These are phyloP conservation scores for Solanum hybrid DNA, from an alignment of 305 asterid genomes.

Conservation along the genomic window DNA sequence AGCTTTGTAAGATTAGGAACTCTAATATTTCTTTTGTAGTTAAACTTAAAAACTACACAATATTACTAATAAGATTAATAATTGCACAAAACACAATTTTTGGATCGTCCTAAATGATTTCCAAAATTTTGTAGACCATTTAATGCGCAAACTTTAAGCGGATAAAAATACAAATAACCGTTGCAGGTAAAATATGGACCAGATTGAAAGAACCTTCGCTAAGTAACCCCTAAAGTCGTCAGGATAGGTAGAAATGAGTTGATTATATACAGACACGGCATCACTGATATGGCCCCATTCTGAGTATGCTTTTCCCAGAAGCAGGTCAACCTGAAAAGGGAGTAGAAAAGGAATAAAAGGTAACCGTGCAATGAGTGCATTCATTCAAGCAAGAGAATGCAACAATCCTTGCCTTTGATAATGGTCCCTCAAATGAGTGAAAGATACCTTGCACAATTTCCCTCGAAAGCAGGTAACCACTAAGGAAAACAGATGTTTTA, in stretches of 20 bases:
- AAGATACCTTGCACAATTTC: background rate
- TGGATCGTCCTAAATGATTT: background rate
- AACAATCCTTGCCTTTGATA: background rate
- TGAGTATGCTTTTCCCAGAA: conserved; percentile 86
- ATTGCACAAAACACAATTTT: background rate
- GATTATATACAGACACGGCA: conserved; percentile 76
- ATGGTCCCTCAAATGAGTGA: background rate
- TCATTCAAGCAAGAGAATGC: conserved; percentile 6
- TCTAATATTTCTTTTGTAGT: background rate
- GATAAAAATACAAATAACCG: background rate
- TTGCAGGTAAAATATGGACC: background rate
- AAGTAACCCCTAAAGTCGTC: conserved; percentile 91
- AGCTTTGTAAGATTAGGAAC: background rate
- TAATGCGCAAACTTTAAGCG: background rate
- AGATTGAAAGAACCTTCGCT: conserved; percentile 59
- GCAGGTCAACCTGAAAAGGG: conserved; percentile 61
- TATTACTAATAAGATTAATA: background rate
- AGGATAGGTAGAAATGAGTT: conserved; percentile 69
- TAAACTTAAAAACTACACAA: background rate
- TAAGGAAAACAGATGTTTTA: background rate
- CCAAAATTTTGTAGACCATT: background rate
- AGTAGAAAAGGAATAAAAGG: background rate
- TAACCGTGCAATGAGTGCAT: background rate
- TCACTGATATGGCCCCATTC: conserved; percentile 94
- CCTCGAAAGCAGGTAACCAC: background rate